Percentiles rank a stretch among this genome's conserved stretches.
Conservation (phyloP, 768 basidiomycete genomes). For the Grammothele lineata region DNA sequence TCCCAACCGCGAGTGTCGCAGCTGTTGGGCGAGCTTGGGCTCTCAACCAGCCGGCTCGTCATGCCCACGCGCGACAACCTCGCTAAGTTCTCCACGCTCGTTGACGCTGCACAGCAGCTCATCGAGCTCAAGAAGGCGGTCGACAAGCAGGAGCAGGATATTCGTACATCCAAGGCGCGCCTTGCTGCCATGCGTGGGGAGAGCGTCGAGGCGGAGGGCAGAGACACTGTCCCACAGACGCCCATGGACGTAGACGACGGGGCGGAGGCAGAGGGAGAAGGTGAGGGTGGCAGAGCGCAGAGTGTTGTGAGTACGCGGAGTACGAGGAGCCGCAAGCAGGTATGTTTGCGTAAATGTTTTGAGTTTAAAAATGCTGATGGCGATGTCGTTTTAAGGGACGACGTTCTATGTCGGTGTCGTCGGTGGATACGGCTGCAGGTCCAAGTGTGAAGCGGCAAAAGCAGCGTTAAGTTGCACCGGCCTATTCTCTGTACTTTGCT, state of each 20-base stretch:
- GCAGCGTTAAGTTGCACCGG: conserved; percentile 2
- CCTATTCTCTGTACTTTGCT: too few species aligned
- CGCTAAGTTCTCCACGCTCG: conserved; percentile 63
- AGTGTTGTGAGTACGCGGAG: conserved; percentile 46
- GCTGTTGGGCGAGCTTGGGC: conserved; percentile 70
- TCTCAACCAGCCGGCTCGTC: conserved; percentile 71
- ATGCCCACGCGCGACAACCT: conserved; percentile 92
- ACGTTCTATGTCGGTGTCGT: conserved; percentile 71
- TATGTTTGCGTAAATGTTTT: too few species aligned
- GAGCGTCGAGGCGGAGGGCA: conserved; percentile 34
- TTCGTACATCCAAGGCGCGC: conserved; percentile 62
- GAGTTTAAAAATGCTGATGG: too few species aligned
- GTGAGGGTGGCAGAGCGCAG: conserved; percentile 51
- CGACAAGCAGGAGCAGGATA: conserved; percentile 85
- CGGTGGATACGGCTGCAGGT: conserved; percentile 57
- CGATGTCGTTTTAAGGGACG: conserved; percentile 36
- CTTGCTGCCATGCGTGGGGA: conserved; percentile 30
- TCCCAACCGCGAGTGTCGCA: conserved; percentile 73
- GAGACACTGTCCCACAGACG: conserved; percentile 36
- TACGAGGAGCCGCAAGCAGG: conserved; percentile 54
- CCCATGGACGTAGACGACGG: conserved; percentile 51
- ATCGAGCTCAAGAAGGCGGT: conserved; percentile 88
- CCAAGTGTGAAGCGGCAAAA: conserved; percentile 14
- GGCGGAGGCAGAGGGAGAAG: conserved; percentile 26
- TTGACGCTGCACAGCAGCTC: conserved; percentile 67